phyloP scores from a whole-genome alignment of 768 basidiomycete species.

The Botryobasidium botryosum region DNA sequence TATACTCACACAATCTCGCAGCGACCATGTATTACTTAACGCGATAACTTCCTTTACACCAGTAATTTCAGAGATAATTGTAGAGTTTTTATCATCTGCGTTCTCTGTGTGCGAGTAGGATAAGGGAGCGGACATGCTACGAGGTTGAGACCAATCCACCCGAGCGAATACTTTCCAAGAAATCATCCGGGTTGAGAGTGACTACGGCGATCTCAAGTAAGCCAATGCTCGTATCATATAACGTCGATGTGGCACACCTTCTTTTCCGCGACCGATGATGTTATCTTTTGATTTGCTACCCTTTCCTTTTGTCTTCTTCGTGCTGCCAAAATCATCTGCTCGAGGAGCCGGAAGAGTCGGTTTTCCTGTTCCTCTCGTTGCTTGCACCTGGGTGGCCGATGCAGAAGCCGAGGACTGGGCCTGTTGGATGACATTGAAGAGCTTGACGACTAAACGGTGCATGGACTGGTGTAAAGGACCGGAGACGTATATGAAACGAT shows the following conservation, averaged over 20 bases:
- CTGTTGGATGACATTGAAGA: conserved; percentile 77
- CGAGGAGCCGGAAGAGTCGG: conserved; percentile 51
- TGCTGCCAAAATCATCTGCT: conserved; percentile 31
- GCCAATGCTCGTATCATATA: neutral
- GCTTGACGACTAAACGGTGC: conserved; percentile 42
- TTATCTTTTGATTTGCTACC: conserved; percentile 34
- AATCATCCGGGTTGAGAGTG: conserved; percentile 49
- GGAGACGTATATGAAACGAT: neutral
- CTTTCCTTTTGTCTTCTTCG: conserved; percentile 23
- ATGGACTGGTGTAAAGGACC: neutral
- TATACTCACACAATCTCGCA: no score
- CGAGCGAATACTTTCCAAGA: conserved; percentile 69
- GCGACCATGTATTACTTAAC: no score
- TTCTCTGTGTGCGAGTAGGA: no score
- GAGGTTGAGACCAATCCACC: conserved; percentile 59
- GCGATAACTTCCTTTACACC: no score
- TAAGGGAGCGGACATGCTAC: no score
- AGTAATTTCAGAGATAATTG: no score
- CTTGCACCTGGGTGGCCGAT: conserved; percentile 36
- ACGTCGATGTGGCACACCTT: conserved; percentile 27
- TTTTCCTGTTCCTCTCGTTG: conserved; percentile 52
- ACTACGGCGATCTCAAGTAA: conserved; percentile 21
- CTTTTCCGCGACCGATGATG: conserved; percentile 36
- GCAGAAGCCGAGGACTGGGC: no score
- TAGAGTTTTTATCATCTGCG: no score